Conservation (phyloP, 257 asterid species). For the Osmanthus fragrans region DNA sequence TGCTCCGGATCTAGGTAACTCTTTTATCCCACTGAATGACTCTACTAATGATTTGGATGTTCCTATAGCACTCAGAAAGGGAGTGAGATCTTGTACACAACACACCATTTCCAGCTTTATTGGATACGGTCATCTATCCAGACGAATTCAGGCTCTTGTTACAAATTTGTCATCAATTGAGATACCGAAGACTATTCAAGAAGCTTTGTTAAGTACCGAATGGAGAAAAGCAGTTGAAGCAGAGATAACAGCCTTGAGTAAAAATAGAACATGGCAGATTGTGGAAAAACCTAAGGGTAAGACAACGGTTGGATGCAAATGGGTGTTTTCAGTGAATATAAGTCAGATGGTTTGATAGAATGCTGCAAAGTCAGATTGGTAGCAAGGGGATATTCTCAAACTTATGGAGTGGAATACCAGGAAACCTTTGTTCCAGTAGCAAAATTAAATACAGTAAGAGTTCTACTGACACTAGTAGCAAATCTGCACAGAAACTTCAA, state of each 20-base stretch:
- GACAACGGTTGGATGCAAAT: background rate
- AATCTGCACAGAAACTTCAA: background rate
- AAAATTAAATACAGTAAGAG: background rate
- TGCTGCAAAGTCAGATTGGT: background rate
- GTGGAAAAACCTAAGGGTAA: background rate
- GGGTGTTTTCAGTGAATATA: background rate
- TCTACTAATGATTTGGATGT: background rate
- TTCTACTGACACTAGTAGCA: background rate
- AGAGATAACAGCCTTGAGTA: background rate
- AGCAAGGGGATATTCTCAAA: background rate
- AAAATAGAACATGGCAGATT: background rate
- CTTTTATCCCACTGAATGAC: background rate
- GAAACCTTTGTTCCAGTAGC: background rate
- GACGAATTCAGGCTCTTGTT: background rate
- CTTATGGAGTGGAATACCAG: too few relatives aligned
- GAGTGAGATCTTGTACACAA: background rate
- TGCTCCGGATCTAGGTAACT: background rate
- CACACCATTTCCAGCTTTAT: background rate
- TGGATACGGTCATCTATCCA: too few relatives aligned
- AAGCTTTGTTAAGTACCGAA: background rate
- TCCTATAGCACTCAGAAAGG: background rate
- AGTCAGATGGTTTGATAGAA: background rate
- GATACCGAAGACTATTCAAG: background rate
- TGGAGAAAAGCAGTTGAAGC: background rate
- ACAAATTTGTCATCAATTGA: background rate